Percentiles rank a stretch among this genome's conserved stretches.
Evolutionary conservation across 805 yeast species (phyloP).

Genomic region (Metschnikowia baotianmanensis): DNA sequence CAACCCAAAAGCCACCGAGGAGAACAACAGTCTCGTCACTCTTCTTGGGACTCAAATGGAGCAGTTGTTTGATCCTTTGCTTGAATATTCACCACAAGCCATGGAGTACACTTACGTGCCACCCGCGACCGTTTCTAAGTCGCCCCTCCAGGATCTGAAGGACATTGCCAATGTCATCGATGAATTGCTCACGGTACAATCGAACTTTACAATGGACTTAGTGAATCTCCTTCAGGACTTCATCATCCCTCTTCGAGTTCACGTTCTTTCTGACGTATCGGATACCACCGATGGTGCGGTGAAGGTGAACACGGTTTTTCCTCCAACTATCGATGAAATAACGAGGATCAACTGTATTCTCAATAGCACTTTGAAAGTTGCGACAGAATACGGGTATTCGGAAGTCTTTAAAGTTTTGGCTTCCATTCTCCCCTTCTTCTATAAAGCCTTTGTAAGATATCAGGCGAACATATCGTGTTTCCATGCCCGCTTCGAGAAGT

Average conservation of each 20-base stretch:
- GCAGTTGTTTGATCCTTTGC: slow-evolving; percentile 81
- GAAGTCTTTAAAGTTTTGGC: slow-evolving; percentile 83
- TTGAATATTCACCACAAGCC: slow-evolving; percentile 90
- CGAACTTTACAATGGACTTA: slow-evolving; percentile 66
- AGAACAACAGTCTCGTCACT: slow-evolving; percentile 73
- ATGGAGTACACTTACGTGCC: slow-evolving; percentile 69
- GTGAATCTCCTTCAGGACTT: slow-evolving; percentile 77
- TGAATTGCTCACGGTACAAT: slow-evolving; percentile 70
- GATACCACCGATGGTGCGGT: slow-evolving; percentile 55
- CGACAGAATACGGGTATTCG: slow-evolving; percentile 64
- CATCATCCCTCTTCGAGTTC: slow-evolving; percentile 72
- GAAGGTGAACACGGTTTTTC: slow-evolving; percentile 74
- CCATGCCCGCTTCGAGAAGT: slow-evolving; percentile 47
- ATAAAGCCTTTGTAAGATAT: slow-evolving; percentile 89
- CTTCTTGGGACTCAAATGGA: slow-evolving; percentile 83
- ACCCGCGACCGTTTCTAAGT: slow-evolving; percentile 36
- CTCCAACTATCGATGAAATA: slow-evolving; percentile 94
- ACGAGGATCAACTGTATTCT: slow-evolving; percentile 86
- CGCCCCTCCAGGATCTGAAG: neutral
- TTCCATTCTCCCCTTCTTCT: slow-evolving; percentile 81
- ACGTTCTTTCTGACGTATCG: slow-evolving; percentile 46
- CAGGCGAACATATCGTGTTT: slow-evolving; percentile 85
- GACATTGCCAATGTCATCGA: slow-evolving; percentile 34
- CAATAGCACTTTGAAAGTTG: slow-evolving; percentile 67
- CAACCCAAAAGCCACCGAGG: slow-evolving; percentile 40